Evolutionary conservation across 441 rosid species (phyloP), one percentile per base, ranked within the genome.

Genomic region (Pelargonium myrrhifolium): DNA sequence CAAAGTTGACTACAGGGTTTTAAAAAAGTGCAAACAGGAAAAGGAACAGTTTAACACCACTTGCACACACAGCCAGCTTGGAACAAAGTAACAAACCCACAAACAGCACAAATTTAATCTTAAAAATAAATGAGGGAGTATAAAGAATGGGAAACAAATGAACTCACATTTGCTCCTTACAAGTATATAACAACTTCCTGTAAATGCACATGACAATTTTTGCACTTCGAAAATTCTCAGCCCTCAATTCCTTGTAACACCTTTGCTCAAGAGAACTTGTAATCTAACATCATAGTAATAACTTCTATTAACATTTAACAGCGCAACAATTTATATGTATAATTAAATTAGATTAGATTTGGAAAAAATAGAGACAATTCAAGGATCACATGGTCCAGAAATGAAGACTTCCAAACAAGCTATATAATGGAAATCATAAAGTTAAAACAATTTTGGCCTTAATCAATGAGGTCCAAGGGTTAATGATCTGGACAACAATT

Each of bases 121-220:
- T 18, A 55, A 51, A 22, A 21, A 55, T 55, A 55, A 7, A 55
- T 55, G 26, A 55, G 24, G 60, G 31, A 58, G n/a, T 40, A 67
- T 8, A 40, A 28, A 9, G 47, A 56, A 40, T 42, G 31, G 66
- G 76, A 55, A 22, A 20, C 9, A 26, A 17, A 55, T 18, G 60
- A 70, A 88, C 99, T 86, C 87, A 93, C 97, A 89, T 89, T 72
- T 88, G 95, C 84, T 88, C 92, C 82, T 87, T 91, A 77, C 97
- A 93, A 62, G 90, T 83, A 6, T 85, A 84, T 72, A 89, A 79
- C 63, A 89, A 74, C 75, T 87, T 86, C 80, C 80, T 82, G 72
- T 90, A 93, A 75, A 90, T 80, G 82, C 86, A 87, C 65, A 86
- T 74, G 65, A 90, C 89, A 37, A 86, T 93, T 82, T 86, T 88